phyloP scores from a whole-genome alignment of 352 stramenopile species.

The Globisporangium perplexum region DNA sequence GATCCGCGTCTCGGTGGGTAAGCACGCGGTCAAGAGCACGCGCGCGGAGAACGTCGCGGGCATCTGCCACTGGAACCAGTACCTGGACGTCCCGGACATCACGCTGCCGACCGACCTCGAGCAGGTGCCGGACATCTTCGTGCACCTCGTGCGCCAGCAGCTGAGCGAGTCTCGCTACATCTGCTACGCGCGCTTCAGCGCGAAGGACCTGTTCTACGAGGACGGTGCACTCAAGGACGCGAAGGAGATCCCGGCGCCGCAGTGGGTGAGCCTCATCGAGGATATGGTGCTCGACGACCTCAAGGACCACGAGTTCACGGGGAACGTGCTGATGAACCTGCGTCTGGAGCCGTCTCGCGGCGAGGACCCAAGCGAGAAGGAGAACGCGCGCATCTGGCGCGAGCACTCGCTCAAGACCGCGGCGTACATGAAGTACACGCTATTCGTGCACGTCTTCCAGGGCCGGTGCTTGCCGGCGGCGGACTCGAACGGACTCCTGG shows the following conservation, averaged over 20 bases:
- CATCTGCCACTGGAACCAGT: slow-evolving; percentile 79
- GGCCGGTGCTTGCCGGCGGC: slow-evolving; percentile 60
- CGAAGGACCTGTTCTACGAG: slow-evolving; percentile 54
- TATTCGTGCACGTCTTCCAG: slow-evolving; percentile 84
- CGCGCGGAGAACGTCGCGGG: slow-evolving; percentile 58
- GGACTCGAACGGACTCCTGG: slow-evolving; percentile 67
- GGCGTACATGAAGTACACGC: slow-evolving; percentile 70
- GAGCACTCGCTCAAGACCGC: slow-evolving; percentile 48
- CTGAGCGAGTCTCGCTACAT: slow-evolving; percentile 60
- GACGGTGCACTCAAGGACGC: slow-evolving; percentile 25
- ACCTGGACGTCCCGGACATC: slow-evolving; percentile 50
- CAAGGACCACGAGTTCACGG: slow-evolving; percentile 77
- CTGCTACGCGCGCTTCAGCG: slow-evolving; percentile 75
- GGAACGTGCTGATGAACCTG: slow-evolving; percentile 78
- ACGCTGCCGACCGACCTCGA: slow-evolving; percentile 61
- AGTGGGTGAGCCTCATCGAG: slow-evolving; percentile 74
- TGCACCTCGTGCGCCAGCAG: slow-evolving; percentile 58
- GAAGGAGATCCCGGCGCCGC: slow-evolving; percentile 30
- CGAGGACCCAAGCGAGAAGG: slow-evolving; percentile 27
- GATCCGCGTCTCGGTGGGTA: slow-evolving; percentile 63
- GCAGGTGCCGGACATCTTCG: slow-evolving; percentile 76
- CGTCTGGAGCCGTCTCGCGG: slow-evolving; percentile 37
- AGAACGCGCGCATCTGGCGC: slow-evolving; percentile 43
- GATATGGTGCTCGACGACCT: slow-evolving; percentile 78
- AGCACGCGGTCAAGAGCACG: slow-evolving; percentile 44